These are phyloP conservation scores for Insectozyma bohioensis DNA, from an alignment of 1,139 yeast species.

Conservation along the genomic window DNA sequence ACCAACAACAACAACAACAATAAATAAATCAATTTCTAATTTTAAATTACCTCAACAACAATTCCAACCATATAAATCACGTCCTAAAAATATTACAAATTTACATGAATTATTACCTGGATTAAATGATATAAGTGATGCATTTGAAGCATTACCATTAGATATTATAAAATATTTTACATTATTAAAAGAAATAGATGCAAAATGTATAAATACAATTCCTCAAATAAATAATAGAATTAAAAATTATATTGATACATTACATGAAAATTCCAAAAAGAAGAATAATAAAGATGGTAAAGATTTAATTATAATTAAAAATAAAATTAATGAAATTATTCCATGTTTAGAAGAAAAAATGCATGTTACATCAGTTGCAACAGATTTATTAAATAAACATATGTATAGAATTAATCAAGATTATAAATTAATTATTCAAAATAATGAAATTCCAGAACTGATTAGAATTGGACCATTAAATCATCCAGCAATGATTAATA, in stretches of 20 bases:
- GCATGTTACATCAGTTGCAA: slow-evolving; percentile 94
- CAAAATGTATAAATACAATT: slow-evolving; percentile 77
- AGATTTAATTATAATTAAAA: slow-evolving; percentile 38
- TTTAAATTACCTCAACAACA: neutral
- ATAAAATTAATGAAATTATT: slow-evolving; percentile 65
- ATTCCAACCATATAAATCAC: neutral
- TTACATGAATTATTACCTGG: slow-evolving; percentile 71
- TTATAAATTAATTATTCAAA: slow-evolving; percentile 64
- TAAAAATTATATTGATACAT: slow-evolving; percentile 47
- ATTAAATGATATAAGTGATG: slow-evolving; percentile 86
- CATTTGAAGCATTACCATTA: slow-evolving; percentile 84
- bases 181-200: slow-evolving; percentile 87
- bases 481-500: slow-evolving; percentile 84
- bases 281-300: slow-evolving; percentile 9
- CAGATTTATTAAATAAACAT: slow-evolving; percentile 72
- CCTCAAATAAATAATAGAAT: slow-evolving; percentile 68
- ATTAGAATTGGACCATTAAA: slow-evolving; percentile 70
- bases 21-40: too few species aligned
- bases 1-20: too few species aligned
- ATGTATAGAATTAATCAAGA: slow-evolving; percentile 76
- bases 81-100: slow-evolving; percentile 24
- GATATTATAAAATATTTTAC: slow-evolving; percentile 87
- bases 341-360: slow-evolving; percentile 96
- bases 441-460: slow-evolving; percentile 72
- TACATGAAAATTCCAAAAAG: slow-evolving; percentile 27